Evolutionary conservation across 2,329 filamentous ascomycete species (phyloP), one percentile per base, ranked within the genome.

Genomic region (Colletotrichum musae): DNA sequence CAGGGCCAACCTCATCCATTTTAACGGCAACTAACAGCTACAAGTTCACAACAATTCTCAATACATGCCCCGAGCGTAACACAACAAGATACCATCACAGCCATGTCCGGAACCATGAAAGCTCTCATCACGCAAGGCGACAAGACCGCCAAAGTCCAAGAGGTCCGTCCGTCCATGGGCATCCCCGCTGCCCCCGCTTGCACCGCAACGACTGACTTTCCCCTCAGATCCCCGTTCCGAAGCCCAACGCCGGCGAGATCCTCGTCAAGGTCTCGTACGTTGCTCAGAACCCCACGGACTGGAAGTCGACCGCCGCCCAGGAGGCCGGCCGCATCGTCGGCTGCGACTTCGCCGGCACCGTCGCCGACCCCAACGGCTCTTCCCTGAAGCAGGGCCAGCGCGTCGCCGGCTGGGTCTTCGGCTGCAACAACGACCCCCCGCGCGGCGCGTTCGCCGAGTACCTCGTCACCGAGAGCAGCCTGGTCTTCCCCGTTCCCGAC

Each of bases 211-310:
- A 32, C 53, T 68, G 7, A 68, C 60, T 9, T 9, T 3, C 16
- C 2, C 41, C 1, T 0, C 2, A 70, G 67, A 62, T 79, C 26
- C 70, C 75, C 1, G 70, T 74, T 24, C 79, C 78, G 1, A 74
- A 70, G 24, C 77, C 78, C 1, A 70, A 64, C 3, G 68, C 74
- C 15, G 76, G 76, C 45, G 77, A 81, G 61, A 77, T 81, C 32
- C 74, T 81, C 18, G 73, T 81, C 65, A 75, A 77, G 52, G 72
- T 78, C 16, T 68, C 73, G 59, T 78, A 76, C 56, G 75, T 73
- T 0, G 79, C 78, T 1, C 78, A 80, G 64, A 80, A 80, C 67
- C 78, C 78, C 1, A 79, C 79, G 0, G 78, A 80, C 67, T 80
- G 77, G 77, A 80, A 80, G 52, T 69, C 71, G 4, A 64, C 26